Base-by-base conservation (phyloP, 345 rosid genomes). In the Eucalyptus marginata region DNA sequence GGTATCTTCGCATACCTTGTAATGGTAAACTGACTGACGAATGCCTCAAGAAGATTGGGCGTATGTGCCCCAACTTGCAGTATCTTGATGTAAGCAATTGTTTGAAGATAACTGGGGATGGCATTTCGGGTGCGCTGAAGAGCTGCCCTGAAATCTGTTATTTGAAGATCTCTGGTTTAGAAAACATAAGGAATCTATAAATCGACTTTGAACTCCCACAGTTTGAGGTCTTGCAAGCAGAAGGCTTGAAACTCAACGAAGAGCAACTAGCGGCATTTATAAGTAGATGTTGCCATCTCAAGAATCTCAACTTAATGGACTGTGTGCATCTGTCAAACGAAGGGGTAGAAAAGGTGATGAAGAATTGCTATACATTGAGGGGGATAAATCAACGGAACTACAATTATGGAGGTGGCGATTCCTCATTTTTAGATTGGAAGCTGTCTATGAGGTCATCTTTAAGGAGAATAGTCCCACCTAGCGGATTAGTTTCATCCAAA, bases 371-470 rank as follows among this genome's bases (percentile, higher is more conserved):
- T 50, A 49, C 14, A 49, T 49, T 4, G 50, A 49, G 52, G 52
- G 52, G 15, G 52, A 50, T 50, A 14, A 2, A 50, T 15, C 52
- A 15, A 50, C 5, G 1, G 18, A 16, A 50, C 52, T 50, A 18
- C 18, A 0, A 50, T 50, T 15, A 50, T 50, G 18, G 15, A 50
- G 3, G 52, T 15, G 52, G 15, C 52, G 7, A 15, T 50, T 5
- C 15, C 2, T 18, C 52, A 50, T 50, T 50, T 50, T 6, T 1
- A 50, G 18, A 50, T 59, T 92, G 93, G 92, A 92, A 94, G 96
- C 95, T 94, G 89, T 91, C 91, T 87, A 89, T 92, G 16, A 94
- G 96, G 91, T 93, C 97, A 56, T 97, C 97, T 22, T 83, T 94
- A 88, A 92, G 96, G 93, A 94, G 91, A 90, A 93, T 96, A 43